Evolutionary conservation across 2,329 filamentous ascomycete genomes (phyloP), one percentile per base, ranked within the genome.

Genomic region (Microdochium bolleyi): DNA sequence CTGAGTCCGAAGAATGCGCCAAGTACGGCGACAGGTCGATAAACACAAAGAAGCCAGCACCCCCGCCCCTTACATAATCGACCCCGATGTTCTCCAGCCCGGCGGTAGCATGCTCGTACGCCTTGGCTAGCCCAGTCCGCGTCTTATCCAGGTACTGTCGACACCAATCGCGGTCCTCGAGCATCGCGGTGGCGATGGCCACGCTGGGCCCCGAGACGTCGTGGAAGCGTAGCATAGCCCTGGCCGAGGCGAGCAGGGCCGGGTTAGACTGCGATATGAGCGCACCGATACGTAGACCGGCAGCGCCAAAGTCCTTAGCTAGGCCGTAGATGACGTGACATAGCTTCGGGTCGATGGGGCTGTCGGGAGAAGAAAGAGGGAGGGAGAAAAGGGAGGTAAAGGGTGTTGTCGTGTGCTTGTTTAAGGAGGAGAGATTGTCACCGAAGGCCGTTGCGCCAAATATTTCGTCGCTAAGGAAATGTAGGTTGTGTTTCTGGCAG

Each of bases 31-130:
- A 22, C 22, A 52, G 51, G 16, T 75, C 62, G 3, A 71, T 58
- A 69, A 71, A 76, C 3, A 76, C 54, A 57, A 76, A 76, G 55
- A 76, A 75, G 0, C 66, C 73, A 1, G 73, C 73, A 54, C 74
- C 73, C 1, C 62, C 63, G 1, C 68, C 69, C 1, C 61, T 54
- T 0, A 67, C 60, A 55, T 71, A 72, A n/a, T 65, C 58, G 25
- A 76, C 68, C 0, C 60, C 57, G 10, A 69, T 58, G 1, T 60
- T 53, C 19, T 60, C 56, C 8, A 73, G 58, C 11, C 59, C 62
- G 2, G 51, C 30, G 1, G 59, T 63, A 0, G 65, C 60, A 24
- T 64, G 62, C 2, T 57, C 57, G 53, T 73, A 70, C 1, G 62
- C 58, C 3, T 64, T 61, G 0, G 60, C 60, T 9, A 75, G 53